Evolutionary conservation across 2,329 filamentous ascomycete species (phyloP).

Genomic region (Coniochaeta prunicola): DNA sequence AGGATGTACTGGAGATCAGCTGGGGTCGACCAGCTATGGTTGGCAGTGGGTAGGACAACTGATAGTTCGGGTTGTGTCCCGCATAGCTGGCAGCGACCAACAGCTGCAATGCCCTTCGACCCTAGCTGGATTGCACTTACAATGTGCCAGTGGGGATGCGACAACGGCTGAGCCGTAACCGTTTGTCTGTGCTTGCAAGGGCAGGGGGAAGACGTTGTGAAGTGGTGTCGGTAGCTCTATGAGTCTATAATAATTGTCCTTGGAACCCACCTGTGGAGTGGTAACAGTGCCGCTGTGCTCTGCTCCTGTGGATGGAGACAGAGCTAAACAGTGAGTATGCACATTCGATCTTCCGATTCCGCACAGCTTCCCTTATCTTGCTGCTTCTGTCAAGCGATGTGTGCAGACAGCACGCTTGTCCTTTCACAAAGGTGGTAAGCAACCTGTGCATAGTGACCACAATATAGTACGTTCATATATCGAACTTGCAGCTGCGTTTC

Average conservation of each 20-base stretch:
- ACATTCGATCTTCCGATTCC: neutral
- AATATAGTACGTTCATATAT: neutral
- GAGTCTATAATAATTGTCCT: neutral
- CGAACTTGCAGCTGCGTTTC: neutral
- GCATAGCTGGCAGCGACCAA: conserved; percentile 16
- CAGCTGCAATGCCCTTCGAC: neutral
- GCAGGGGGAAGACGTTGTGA: conserved; percentile 8
- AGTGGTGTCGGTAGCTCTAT: conserved; percentile 4
- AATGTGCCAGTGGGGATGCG: conserved; percentile 17
- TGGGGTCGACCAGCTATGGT: conserved; percentile 22
- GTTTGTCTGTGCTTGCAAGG: conserved; percentile 12
- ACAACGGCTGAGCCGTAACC: conserved; percentile 20
- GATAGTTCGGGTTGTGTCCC: conserved; percentile 21
- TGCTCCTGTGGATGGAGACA: neutral
- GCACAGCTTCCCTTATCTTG: neutral
- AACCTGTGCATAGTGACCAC: neutral
- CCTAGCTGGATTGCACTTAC: conserved; percentile 10
- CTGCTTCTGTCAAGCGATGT: neutral
- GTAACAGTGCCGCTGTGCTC: neutral
- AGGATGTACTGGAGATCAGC: conserved; percentile 18
- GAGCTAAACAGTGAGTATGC: neutral
- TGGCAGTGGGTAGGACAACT: conserved; percentile 17
- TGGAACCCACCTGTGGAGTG: neutral
- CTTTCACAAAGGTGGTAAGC: neutral
- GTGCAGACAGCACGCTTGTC: neutral